Evolutionary conservation across 768 basidiomycete genomes (phyloP), one percentile per base, ranked within the genome.

Genomic region (Trametopsis cervina): DNA sequence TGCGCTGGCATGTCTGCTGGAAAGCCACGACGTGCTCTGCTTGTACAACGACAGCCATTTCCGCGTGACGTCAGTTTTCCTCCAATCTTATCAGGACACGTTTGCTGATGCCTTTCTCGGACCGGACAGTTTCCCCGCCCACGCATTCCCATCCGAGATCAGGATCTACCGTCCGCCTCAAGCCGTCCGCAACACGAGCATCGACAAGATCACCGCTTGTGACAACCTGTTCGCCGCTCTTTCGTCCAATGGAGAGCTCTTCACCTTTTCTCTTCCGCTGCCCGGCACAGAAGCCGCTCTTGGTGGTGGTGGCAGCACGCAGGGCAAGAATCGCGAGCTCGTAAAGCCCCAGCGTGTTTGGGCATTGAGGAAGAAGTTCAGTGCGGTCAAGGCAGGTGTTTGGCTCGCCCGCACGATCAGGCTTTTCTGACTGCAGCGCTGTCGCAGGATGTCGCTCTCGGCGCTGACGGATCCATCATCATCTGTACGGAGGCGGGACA

Each of bases 401-500:
- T 46, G 18, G 46, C 11, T 37, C 6, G 10, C 21, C 15, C 11
- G 15, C n/a, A 20, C 27, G 15, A 3, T 23, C 25, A 2, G 12
- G 17, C 1, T 44, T 18, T 13, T 15, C 17, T 57, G n/a, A 53
- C 27, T 7, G 42, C n/a, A 13, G 40, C 15, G 7, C 9, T 15
- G 29, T 15, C 7, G 9, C 52, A 86, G 83, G 95, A 98, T 57
- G 86, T 95, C 7, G 92, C 91, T 0, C 71, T 97, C 12, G 90
- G 91, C 17, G 71, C 81, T 1, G 92, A 96, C 54, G 90, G 93
- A 3, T 79, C 85, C 13, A 78, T 96, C 59, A 84, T 96, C 60
- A 76, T 98, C 40, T 96, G 90, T 66, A 98, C 95, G 1, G 81
- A 87, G 53, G 94, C 95, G 3, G 95, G 95, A 0, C 93, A 97